phyloP scores from a whole-genome alignment of 192 early-diverging fungal genomes.

The Rhizophagus clarus region DNA sequence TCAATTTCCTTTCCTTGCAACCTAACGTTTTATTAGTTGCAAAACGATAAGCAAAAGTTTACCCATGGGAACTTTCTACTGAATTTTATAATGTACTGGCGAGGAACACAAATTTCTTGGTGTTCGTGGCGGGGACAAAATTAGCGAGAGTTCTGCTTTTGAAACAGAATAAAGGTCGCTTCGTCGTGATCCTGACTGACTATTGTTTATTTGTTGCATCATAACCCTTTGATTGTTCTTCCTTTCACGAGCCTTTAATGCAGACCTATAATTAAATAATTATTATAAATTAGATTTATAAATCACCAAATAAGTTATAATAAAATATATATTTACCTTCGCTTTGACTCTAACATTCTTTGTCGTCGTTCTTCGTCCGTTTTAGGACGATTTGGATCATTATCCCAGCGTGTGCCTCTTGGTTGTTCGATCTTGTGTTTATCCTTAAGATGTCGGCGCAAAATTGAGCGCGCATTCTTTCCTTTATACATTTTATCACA shows the following conservation, averaged over 20 bases:
- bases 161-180: background rate
- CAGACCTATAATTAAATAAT: background rate
- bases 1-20: no score
- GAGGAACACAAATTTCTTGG: background rate
- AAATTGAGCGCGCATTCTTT: constrained; percentile 19
- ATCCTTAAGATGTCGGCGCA: constrained; percentile 25
- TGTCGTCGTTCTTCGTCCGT: constrained; percentile 23
- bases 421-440: constrained; percentile 23
- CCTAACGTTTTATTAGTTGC: no score
- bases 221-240: background rate
- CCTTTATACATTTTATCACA: constrained; percentile 23
- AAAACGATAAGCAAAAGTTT: no score
- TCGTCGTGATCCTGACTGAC: background rate
- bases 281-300: background rate
- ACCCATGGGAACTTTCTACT: background rate
- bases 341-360: constrained; percentile 28
- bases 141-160: background rate
- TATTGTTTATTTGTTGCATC: background rate
- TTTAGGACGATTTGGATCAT: constrained; percentile 28
- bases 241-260: background rate
- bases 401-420: constrained; percentile 27
- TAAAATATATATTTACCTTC: constrained; percentile 8
- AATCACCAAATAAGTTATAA: background rate
- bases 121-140: background rate
- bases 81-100: background rate